A percentile compares a stretch with the other conserved stretches of the same genome.
Evolutionary conservation across 2,329 filamentous ascomycete species (phyloP).

Genomic region (Botrytis fabae): DNA sequence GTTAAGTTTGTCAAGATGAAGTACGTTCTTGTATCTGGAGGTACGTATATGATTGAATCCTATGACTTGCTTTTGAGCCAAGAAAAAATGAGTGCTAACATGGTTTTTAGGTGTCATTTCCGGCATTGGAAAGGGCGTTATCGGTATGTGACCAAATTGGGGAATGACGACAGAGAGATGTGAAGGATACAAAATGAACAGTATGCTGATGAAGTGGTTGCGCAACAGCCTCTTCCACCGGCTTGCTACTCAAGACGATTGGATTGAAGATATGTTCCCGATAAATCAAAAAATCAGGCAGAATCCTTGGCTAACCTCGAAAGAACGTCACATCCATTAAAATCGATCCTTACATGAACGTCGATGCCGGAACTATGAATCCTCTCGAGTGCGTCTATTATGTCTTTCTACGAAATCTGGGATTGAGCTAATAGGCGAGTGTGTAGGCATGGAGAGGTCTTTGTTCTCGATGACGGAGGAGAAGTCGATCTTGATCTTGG

Average conservation of each 20-base stretch:
- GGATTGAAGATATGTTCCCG: constrained; percentile 68
- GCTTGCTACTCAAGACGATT: constrained; percentile 75
- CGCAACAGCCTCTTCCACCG: constrained; percentile 63
- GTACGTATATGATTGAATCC: constrained; percentile 43
- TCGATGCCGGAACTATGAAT: constrained; percentile 67
- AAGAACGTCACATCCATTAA: constrained; percentile 64
- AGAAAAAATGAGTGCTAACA: constrained; percentile 27
- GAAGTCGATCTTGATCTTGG: constrained; percentile 74
- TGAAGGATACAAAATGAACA: not conserved
- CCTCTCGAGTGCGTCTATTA: constrained; percentile 55
- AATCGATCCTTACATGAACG: constrained; percentile 73
- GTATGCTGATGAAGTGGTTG: constrained; percentile 17
- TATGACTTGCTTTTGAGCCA: not conserved
- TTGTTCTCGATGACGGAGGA: constrained; percentile 81
- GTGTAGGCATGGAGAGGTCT: constrained; percentile 78
- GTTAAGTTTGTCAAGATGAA: constrained; percentile 60
- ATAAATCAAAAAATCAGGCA: constrained; percentile 19
- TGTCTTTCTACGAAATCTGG: constrained; percentile 14
- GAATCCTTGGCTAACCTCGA: constrained; percentile 38
- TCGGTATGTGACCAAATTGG: constrained; percentile 51
- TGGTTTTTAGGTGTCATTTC: constrained; percentile 49
- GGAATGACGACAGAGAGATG: not conserved
- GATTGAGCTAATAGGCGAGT: constrained; percentile 38
- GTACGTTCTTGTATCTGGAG: constrained; percentile 79
- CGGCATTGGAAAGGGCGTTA: constrained; percentile 64